Evolutionary conservation across 768 basidiomycete genomes (phyloP), one percentile per base, ranked within the genome.

Genomic region (Strobilomyces dryophilus): DNA sequence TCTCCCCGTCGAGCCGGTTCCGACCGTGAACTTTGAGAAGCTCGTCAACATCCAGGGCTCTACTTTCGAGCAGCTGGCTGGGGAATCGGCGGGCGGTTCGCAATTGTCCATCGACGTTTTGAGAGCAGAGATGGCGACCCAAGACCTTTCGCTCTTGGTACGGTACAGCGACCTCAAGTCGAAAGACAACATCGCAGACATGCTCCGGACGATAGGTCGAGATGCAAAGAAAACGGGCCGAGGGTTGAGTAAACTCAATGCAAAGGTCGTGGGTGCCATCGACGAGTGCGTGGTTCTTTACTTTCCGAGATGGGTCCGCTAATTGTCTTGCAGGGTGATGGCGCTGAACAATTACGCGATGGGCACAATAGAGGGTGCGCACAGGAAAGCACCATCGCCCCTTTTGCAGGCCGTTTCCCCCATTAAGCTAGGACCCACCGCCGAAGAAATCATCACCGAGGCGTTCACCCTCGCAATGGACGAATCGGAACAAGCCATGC

Each of bases 331-430:
- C n/a, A 90, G 87, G 43, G 82, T 90, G 59, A 77, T 87, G 70
- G 85, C 88, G 0, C 75, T 88, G 47, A 91, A 89, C 56, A 83
- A 83, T 51, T 82, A 86, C 59, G 89, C 86, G 2, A 71, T 89
- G 47, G 71, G 74, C 10, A 73, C 29, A 29, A 29, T 29, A 7
- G 29, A 29, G 29, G 29, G 29, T 6, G 34, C 34, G 11, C 34
- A 34, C 27, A 43, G 59, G 21, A 67, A 67, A 46, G 60, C 63
- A 7, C 63, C 67, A 5, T 63, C 70, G 6, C 47, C 52, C 20
- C 50, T 73, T 7, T 54, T 79, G 24, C 61, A 63, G 27, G 70
- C 67, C 3, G 64, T 82, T 48, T 64, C 74, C 1, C 78, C 77
- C 1, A 74, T 79, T 68, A 62, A 61, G 1, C 57, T 58, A 12